Evolutionary conservation across 352 stramenopile species (phyloP).

Genomic region (Pythium brachiatum): DNA sequence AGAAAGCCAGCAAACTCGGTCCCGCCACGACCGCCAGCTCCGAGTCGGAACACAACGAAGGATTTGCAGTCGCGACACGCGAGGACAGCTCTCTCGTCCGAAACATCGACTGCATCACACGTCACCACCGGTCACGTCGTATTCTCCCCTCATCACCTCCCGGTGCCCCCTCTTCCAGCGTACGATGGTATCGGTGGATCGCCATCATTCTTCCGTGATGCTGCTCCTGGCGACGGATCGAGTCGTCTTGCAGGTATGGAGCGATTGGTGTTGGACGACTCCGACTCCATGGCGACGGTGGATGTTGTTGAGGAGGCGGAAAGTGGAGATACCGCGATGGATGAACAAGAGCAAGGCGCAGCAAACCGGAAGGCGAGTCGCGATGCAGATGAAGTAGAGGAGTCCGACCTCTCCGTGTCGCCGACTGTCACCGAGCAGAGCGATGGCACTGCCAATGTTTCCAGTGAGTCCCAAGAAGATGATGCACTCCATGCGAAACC

Average conservation of each 20-base stretch:
- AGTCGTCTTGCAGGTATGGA: constrained; percentile 7
- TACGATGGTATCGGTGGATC: constrained; percentile 81
- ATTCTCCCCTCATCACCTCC: constrained; percentile 24
- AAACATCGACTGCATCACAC: background rate
- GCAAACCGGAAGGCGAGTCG: background rate
- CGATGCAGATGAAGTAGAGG: background rate
- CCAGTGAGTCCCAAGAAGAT: background rate
- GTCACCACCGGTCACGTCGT: background rate
- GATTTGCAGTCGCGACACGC: background rate
- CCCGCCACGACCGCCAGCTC: background rate
- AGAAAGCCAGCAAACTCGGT: background rate
- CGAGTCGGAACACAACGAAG: background rate
- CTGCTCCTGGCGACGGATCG: background rate
- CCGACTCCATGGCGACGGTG: background rate
- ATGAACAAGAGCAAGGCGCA: background rate
- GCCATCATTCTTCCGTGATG: constrained; percentile 73
- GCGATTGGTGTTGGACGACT: constrained; percentile 11
- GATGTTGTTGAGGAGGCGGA: background rate
- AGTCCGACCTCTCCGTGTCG: background rate
- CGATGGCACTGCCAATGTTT: background rate
- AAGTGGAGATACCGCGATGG: background rate
- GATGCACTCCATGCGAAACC: background rate
- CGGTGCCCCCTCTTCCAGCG: constrained; percentile 68
- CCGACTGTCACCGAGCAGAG: background rate
- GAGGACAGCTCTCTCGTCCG: background rate